Base-by-base conservation (phyloP, 2,329 filamentous ascomycete genomes). In the Aspergillus sp. region DNA sequence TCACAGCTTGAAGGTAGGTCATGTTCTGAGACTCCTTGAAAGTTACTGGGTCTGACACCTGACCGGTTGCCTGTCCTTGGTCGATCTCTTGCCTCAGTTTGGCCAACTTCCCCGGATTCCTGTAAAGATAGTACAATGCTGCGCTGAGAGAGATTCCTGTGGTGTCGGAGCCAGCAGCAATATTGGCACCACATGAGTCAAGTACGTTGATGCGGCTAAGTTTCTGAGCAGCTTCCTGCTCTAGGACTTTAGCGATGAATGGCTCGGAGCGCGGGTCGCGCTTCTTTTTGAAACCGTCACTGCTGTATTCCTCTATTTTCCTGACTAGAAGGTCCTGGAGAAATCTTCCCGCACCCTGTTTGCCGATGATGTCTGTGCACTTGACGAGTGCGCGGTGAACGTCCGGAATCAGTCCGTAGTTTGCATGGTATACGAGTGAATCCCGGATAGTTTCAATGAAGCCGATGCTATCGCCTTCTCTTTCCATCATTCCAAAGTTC, bases 1-100 rank as follows among this genome's bases (percentile, higher is more conserved):
- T 60, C 6, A 60, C 57, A 2, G 62, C 60, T 37, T 62, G 60
- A 3, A 64, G 52, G 41, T 64, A 69, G 1, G 63, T 60, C 35
- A 70, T 52, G 1, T 49, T 52, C 7, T 58, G 60, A 7, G 54
- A 37, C 30, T 60, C 47, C 2, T 50, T 39, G 10, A 52, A 54
- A 1, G 51, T 52, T 12, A 62, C 43, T 7, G 54, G 23, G 5
- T 46, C 50, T 3, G 49, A 48, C 10, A 44, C 25, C 9, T n/a
- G 19, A 7, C 54, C 44, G 2, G 49, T 46, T 13, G 37, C 22
- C 12, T 15, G 30, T 9, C 53, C 43, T 35, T 49, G 35, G 10
- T 60, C 56, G 10, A 62, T 39, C 33, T 63, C 55, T n/a, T 37
- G 41, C 13, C 54, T 48, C 4, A 61, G 33, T 17, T 50, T 53